Evolutionary conservation across 768 basidiomycete species (phyloP).

Genomic region (Cystobasidium ongulense): DNA sequence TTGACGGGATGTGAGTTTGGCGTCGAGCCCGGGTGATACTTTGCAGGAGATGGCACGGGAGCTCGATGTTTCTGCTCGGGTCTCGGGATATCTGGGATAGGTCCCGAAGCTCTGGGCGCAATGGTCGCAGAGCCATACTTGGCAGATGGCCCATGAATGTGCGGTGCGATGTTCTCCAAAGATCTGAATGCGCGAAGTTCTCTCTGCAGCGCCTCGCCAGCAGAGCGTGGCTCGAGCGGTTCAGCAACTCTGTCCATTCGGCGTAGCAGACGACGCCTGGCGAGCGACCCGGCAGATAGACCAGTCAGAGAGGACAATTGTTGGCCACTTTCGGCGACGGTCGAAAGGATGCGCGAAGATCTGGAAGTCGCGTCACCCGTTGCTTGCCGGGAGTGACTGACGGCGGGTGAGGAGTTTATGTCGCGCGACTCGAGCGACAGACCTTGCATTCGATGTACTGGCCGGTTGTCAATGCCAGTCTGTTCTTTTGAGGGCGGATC

Average conservation of each 20-base stretch:
- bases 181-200: not conserved
- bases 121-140: not conserved
- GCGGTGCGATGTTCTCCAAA: not conserved
- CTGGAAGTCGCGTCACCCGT: not conserved
- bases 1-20: not conserved
- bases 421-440: not conserved
- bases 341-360: not conserved
- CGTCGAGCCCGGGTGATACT: not conserved
- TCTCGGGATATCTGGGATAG: not conserved
- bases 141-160: not conserved
- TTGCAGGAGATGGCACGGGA: not conserved
- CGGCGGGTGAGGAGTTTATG: not conserved
- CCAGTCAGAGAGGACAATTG: not conserved
- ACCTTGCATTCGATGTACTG: not conserved
- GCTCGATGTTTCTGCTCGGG: not conserved
- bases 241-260: not conserved
- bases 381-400: not conserved
- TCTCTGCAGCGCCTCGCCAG: not conserved
- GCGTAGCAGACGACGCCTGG: not conserved
- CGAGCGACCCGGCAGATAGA: not conserved
- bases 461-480: not conserved
- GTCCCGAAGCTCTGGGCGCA: not conserved
- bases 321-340: not conserved
- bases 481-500: not conserved
- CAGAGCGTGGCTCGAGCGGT: not conserved